Evolutionary conservation across 257 asterid species (phyloP).

Genomic region (Solanum ossicruentum): DNA sequence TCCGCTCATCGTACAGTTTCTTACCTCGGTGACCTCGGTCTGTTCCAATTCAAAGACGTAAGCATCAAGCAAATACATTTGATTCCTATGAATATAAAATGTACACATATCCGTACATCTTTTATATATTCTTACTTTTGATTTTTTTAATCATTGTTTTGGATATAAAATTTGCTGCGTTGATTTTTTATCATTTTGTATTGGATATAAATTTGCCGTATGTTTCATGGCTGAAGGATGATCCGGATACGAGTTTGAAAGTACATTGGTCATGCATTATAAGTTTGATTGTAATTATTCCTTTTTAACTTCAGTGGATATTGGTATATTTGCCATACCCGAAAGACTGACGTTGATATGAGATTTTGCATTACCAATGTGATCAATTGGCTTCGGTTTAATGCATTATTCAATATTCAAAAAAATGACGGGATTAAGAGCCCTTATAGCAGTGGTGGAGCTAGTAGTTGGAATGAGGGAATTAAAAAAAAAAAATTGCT

Average conservation of each 20-base stretch:
- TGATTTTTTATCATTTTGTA: not conserved
- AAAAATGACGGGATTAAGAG: not conserved
- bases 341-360: not conserved
- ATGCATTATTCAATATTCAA: not conserved
- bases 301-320: not conserved
- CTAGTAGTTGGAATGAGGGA: not conserved
- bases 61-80: conserved; percentile 5
- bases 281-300: not conserved
- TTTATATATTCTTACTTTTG: not conserved
- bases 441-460: not conserved
- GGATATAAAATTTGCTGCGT: not conserved
- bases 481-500: not conserved
- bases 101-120: not conserved
- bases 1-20: conserved; percentile 42
- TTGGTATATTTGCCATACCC: not conserved
- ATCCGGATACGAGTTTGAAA: not conserved
- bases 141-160: not conserved
- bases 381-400: not conserved
- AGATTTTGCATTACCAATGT: not conserved
- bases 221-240: not conserved
- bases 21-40: conserved; percentile 53
- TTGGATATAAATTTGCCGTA: not conserved
- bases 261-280: not conserved
- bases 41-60: conserved; percentile 59
- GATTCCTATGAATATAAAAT: not conserved